Conservation (phyloP, 1,284 basidiomycete genomes). For the Cutaneotrichosporon sp. region DNA sequence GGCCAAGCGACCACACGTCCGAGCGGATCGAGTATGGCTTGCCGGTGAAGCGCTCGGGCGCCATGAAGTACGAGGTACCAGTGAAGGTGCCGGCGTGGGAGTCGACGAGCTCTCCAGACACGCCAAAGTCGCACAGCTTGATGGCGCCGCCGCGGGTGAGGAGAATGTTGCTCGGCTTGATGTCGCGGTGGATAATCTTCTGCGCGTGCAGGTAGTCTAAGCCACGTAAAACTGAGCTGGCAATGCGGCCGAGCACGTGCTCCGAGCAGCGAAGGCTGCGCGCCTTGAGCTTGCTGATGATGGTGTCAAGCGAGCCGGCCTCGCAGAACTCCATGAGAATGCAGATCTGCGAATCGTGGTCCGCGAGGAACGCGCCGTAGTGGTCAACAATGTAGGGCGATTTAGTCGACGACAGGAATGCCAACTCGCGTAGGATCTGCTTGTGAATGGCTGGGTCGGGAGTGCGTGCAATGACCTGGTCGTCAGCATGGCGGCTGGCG, state of each 20-base stretch:
- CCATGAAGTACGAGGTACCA: slow-evolving; percentile 97
- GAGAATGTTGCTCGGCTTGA: slow-evolving; percentile 95
- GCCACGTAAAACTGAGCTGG: slow-evolving; percentile 88
- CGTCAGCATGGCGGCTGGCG: no score
- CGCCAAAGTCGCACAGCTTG: slow-evolving; percentile 94
- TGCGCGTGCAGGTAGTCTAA: slow-evolving; percentile 87
- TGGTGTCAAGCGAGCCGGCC: slow-evolving; percentile 76
- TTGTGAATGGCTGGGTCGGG: slow-evolving; percentile 81
- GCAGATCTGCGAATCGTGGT: slow-evolving; percentile 88
- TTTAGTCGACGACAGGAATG: slow-evolving; percentile 80
- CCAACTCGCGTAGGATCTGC: slow-evolving; percentile 89
- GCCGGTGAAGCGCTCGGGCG: slow-evolving; percentile 93
- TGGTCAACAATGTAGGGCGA: slow-evolving; percentile 90
- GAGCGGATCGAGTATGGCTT: slow-evolving; percentile 96
- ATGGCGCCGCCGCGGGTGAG: slow-evolving; percentile 82
- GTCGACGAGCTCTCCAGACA: slow-evolving; percentile 90
- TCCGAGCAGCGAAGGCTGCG: slow-evolving; percentile 81
- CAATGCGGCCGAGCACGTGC: slow-evolving; percentile 86
- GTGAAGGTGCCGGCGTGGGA: slow-evolving; percentile 94
- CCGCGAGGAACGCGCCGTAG: slow-evolving; percentile 92
- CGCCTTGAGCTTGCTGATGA: slow-evolving; percentile 81
- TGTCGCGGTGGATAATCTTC: slow-evolving; percentile 94
- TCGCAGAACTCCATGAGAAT: slow-evolving; percentile 96
- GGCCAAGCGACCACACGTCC: slow-evolving; percentile 95
- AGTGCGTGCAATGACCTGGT: slow-evolving; percentile 90